phyloP scores from a whole-genome alignment of 352 stramenopile genomes.

The Globisporangium okanoganense region DNA sequence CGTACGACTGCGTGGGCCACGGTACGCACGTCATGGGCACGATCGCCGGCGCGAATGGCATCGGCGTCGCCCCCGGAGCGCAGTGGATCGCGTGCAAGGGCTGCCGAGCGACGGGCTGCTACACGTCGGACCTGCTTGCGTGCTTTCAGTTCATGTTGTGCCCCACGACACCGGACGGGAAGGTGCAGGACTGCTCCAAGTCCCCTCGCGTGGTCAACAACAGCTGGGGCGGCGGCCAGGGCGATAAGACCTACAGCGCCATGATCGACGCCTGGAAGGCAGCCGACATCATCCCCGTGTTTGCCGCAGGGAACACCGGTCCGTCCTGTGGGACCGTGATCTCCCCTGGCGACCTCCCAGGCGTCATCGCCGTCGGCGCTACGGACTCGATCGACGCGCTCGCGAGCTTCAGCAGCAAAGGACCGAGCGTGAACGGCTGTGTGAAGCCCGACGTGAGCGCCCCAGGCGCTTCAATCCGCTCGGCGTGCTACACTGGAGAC shows the following conservation, averaged over 20 bases:
- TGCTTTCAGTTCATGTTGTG: slow-evolving; percentile 14
- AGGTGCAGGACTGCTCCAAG: slow-evolving; percentile 16
- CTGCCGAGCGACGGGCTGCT: slow-evolving; percentile 1
- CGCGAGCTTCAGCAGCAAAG: slow-evolving; percentile 24
- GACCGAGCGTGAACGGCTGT: not conserved
- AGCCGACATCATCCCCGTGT: too few relatives aligned
- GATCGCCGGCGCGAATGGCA: slow-evolving; percentile 14
- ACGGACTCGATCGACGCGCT: slow-evolving; percentile 11
- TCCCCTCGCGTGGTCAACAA: slow-evolving; percentile 22
- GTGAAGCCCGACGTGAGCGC: too few relatives aligned
- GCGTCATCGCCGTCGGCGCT: not conserved
- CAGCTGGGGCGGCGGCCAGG: slow-evolving; percentile 8
- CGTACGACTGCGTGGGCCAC: slow-evolving; percentile 19
- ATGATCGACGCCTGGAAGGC: slow-evolving; percentile 9
- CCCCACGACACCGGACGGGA: slow-evolving; percentile 7
- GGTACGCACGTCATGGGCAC: slow-evolving; percentile 15
- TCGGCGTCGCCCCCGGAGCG: slow-evolving; percentile 20
- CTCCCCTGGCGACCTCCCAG: not conserved
- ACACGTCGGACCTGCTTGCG: slow-evolving; percentile 14
- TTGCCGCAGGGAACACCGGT: slow-evolving; percentile 16
- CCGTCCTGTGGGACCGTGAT: slow-evolving; percentile 3
- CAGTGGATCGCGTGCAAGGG: slow-evolving; percentile 27
- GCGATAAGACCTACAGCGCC: not conserved
- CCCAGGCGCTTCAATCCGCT: not conserved
- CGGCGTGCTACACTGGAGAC: not conserved